A percentile compares a stretch with the other conserved stretches of the same genome.
Evolutionary conservation across 495 filamentous ascomycete genomes (phyloP).

Genomic region (Xylaria longipes): DNA sequence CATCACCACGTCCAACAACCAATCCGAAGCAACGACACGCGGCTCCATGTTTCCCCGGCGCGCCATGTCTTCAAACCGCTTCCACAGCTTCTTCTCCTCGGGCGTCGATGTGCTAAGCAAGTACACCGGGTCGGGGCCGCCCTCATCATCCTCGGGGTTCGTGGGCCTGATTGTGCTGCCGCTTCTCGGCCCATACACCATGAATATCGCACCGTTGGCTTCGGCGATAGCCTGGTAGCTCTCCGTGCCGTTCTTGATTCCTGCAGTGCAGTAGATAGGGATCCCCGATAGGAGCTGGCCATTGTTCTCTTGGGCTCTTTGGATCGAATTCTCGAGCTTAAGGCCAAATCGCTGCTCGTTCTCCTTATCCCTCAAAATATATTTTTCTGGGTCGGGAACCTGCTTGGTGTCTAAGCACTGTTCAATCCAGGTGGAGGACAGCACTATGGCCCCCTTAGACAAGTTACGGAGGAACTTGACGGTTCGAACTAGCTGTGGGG

Average conservation of each 20-base stretch:
- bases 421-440: constrained; percentile 80
- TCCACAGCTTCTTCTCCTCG: constrained; percentile 78
- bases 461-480: constrained; percentile 90
- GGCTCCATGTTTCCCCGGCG: constrained; percentile 71
- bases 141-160: constrained; percentile 62
- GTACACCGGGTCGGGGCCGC: constrained; percentile 73
- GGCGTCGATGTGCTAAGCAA: constrained; percentile 69
- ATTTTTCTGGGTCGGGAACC: constrained; percentile 64
- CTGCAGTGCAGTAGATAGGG: constrained; percentile 79
- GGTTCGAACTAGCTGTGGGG: constrained; percentile 84
- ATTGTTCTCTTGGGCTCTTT: constrained; percentile 74
- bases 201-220: constrained; percentile 85
- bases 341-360: constrained; percentile 74
- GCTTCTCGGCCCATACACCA: constrained; percentile 75
- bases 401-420: constrained; percentile 66
- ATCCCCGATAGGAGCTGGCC: constrained; percentile 73
- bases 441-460: constrained; percentile 74
- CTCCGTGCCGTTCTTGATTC: constrained; percentile 79
- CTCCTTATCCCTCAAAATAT: constrained; percentile 69
- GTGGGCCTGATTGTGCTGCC: constrained; percentile 63
- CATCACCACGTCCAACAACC: constrained; percentile 90
- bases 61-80: constrained; percentile 78
- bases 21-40: constrained; percentile 80
- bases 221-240: constrained; percentile 83
- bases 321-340: constrained; percentile 67